Evolutionary conservation across 116 monocot species (phyloP), one percentile per base, ranked within the genome.

Genomic region (Dioscorea cayenensis): DNA sequence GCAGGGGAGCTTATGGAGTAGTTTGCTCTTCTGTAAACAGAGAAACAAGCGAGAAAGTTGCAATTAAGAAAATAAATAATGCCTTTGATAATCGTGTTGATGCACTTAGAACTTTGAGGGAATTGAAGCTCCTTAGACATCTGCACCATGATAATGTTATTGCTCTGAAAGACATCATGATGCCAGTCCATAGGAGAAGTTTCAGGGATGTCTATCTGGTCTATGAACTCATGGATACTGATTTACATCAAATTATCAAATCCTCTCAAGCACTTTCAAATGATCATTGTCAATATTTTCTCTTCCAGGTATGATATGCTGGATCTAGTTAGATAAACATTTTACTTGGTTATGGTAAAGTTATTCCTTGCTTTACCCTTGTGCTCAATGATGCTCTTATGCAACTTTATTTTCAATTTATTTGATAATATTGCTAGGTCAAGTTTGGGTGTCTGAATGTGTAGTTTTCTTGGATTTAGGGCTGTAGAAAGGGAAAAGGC

Each of bases 181-280:
- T 87, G 83, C 87, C 91, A 14, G 29, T 74, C 27, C 51, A 69
- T 23, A 76, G 79, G 51, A 83, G 71, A 68, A 83, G 55, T 68
- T 91, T 91, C 76, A 87, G 77, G 74, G 91, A 91, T 74, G 91
- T 91, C 7, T 91, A 91, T 63, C 80, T 91, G 35, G 91, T 91
- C 60, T 91, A 91, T 77, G 91, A 91, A 64, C 83, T 91, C 36
- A 91, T 91, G 91, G 91, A 91, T 72, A 91, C 91, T 14, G 91
- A 91, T 68, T 59, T 91, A 73, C 85, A 91, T 77, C 91, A 85
- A 60, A 85, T 91, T 51, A 91, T 91, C 35, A 91, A 87, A 60
- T 91, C 91, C 3, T 76, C 87, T 28, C 87, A 91, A 74, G 77
- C 80, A 49, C 85, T 91, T 70, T 87, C 87, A 36, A 85, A 87